A percentile compares a stretch with the other conserved stretches of the same genome.
phyloP scores from a whole-genome alignment of 495 filamentous ascomycete genomes.

The Cairneyella variabilis region DNA sequence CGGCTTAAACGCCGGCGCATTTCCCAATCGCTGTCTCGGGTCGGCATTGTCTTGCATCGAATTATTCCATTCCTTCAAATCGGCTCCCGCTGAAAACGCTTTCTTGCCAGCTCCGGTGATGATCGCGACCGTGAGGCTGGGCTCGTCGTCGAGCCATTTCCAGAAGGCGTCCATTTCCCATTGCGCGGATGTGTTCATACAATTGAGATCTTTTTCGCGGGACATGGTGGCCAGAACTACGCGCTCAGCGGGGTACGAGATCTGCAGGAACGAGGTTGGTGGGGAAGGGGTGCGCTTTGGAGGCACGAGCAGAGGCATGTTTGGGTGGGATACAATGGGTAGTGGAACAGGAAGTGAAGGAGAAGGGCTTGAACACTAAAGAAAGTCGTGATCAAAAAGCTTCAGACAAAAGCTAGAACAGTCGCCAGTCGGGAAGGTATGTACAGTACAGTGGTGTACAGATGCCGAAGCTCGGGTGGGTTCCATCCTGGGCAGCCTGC shows the following conservation, averaged over 20 bases:
- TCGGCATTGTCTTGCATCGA: conserved; percentile 35
- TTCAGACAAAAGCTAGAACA: too few relatives aligned
- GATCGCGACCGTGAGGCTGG: conserved; percentile 48
- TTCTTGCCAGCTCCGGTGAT: conserved; percentile 46
- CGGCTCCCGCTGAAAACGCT: conserved; percentile 55
- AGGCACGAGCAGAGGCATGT: neutral
- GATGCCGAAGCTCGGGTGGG: too few relatives aligned
- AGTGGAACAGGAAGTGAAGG: neutral
- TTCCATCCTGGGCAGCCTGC: too few relatives aligned
- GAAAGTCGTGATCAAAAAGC: too few relatives aligned
- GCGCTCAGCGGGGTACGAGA: conserved; percentile 51
- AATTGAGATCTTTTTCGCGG: conserved; percentile 55
- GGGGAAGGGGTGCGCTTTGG: conserved; percentile 10
- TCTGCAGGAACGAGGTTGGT: conserved; percentile 16
- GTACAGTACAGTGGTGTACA: too few relatives aligned
- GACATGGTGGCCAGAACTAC: conserved; percentile 59
- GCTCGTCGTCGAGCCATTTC: conserved; percentile 55
- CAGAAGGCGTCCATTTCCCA: conserved; percentile 46
- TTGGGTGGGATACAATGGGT: neutral
- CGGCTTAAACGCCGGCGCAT: conserved; percentile 46
- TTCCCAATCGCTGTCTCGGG: conserved; percentile 34
- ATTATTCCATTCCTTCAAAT: conserved; percentile 48
- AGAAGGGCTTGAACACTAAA: too few relatives aligned
- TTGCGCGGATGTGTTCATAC: conserved; percentile 46
- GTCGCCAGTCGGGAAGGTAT: too few relatives aligned